These are phyloP conservation scores for Byssochlamys sp. DNA, from an alignment of 2,329 filamentous ascomycete genomes.

Conservation along the genomic window DNA sequence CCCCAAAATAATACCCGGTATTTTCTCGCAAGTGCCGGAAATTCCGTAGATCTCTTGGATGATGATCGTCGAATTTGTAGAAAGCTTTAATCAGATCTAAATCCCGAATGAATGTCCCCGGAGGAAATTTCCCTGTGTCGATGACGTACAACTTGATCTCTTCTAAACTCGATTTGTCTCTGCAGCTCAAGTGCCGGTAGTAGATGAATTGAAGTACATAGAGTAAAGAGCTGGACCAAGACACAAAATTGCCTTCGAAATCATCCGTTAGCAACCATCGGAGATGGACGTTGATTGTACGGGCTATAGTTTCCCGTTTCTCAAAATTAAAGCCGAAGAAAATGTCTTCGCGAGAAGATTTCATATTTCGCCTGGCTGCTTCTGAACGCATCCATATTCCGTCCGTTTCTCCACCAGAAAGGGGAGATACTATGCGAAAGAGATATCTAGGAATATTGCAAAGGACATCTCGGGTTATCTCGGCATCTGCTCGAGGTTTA, in stretches of 20 bases:
- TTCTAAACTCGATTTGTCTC: constrained; percentile 5
- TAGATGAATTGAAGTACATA: constrained; percentile 13
- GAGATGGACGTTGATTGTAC: constrained; percentile 3
- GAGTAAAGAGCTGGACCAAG: constrained; percentile 10
- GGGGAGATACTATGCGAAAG: no score
- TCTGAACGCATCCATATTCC: no score
- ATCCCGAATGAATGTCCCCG: constrained; percentile 9
- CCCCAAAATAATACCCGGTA: constrained; percentile 6
- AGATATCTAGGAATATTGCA: no score
- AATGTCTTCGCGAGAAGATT: no score
- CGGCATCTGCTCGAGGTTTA: no score
- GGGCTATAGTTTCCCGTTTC: neutral
- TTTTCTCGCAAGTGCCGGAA: neutral
- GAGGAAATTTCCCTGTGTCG: constrained; percentile 7
- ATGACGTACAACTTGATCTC: constrained; percentile 11
- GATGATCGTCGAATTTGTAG: constrained; percentile 4
- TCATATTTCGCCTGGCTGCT: no score
- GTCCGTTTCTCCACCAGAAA: no score
- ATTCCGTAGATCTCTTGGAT: neutral
- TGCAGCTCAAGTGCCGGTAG: constrained; percentile 6
- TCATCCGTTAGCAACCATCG: constrained; percentile 5
- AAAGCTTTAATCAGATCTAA: constrained; percentile 10
- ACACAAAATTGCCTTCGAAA: constrained; percentile 8
- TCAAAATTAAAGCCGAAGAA: no score
- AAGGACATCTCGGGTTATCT: no score